Evolutionary conservation across 2,329 filamentous ascomycete species (phyloP).

Genomic region (Neofusicoccum umdonicola): DNA sequence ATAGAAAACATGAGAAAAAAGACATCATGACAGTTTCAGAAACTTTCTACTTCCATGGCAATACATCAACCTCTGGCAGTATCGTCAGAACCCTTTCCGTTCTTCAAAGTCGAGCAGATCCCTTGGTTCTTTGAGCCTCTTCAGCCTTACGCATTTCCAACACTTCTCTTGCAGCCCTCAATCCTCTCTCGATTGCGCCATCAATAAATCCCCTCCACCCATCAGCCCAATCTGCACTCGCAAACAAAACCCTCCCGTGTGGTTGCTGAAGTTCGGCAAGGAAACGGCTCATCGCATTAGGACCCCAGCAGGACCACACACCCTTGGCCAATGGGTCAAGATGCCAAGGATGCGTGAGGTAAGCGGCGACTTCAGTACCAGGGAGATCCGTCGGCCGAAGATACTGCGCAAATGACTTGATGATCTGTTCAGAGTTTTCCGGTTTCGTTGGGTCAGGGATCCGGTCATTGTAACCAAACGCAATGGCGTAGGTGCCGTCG

Average conservation of each 20-base stretch:
- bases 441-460: conserved; percentile 2
- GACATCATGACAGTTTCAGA: background rate
- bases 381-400: background rate
- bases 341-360: conserved; percentile 29
- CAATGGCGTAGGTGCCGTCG: conserved; percentile 16
- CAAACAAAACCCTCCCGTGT: conserved; percentile 31
- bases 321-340: conserved; percentile 31
- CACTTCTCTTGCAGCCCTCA: background rate
- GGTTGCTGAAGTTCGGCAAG: conserved; percentile 26
- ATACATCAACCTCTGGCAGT: too few species aligned
- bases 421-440: conserved; percentile 6
- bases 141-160: background rate
- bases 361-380: conserved; percentile 4
- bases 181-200: conserved; percentile 34
- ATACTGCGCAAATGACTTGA: conserved; percentile 3
- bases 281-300: conserved; percentile 22
- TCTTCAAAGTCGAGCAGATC: background rate
- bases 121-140: background rate
- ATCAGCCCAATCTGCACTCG: conserved; percentile 34
- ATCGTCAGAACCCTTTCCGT: background rate
- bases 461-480: conserved; percentile 13
- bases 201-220: conserved; percentile 38
- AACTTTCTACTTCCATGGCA: background rate
- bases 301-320: conserved; percentile 25
- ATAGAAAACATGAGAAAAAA: background rate